A percentile compares a stretch with the other conserved stretches of the same genome.
Conservation (phyloP, 1,284 basidiomycete species). For the Apiotrichum siamense region DNA sequence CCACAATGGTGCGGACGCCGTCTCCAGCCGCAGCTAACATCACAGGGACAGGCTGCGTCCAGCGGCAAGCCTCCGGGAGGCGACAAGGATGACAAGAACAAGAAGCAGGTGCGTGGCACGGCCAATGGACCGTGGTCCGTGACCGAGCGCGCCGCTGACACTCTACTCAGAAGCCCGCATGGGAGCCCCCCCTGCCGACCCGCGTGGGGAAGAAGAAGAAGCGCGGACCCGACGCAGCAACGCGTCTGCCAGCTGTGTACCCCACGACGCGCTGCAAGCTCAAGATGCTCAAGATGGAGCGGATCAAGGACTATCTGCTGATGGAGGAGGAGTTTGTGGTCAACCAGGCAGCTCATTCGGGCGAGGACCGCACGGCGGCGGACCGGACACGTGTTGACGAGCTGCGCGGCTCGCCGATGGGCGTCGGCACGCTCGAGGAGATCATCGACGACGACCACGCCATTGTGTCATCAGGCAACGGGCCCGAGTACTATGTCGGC, state of each 20-base stretch:
- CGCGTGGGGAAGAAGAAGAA: conserved; percentile 92
- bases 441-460: conserved; percentile 99
- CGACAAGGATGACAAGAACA: conserved; percentile 54
- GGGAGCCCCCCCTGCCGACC: conserved; percentile 97
- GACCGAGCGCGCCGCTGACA: conserved; percentile 2
- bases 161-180: conserved; percentile 72
- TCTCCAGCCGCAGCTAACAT: neutral
- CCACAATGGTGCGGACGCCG: conserved; percentile 7
- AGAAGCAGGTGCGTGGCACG: conserved; percentile 51
- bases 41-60: conserved; percentile 72
- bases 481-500: conserved; percentile 95
- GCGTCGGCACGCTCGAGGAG: conserved; percentile 94
- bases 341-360: conserved; percentile 84
- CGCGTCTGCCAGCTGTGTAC: conserved; percentile 87
- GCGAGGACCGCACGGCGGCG: conserved; percentile 91
- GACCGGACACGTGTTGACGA: conserved; percentile 93
- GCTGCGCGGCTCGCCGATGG: conserved; percentile 91
- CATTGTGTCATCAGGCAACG: conserved; percentile 89
- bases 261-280: conserved; percentile 94
- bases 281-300: conserved; percentile 90
- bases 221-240: conserved; percentile 82
- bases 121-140: neutral
- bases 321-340: conserved; percentile 96
- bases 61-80: conserved; percentile 50
- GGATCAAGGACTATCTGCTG: conserved; percentile 96